Percentiles rank a stretch among this genome's conserved stretches.
Evolutionary conservation across 768 basidiomycete genomes (phyloP).

Genomic region (Coprinellus aureogranulatus): DNA sequence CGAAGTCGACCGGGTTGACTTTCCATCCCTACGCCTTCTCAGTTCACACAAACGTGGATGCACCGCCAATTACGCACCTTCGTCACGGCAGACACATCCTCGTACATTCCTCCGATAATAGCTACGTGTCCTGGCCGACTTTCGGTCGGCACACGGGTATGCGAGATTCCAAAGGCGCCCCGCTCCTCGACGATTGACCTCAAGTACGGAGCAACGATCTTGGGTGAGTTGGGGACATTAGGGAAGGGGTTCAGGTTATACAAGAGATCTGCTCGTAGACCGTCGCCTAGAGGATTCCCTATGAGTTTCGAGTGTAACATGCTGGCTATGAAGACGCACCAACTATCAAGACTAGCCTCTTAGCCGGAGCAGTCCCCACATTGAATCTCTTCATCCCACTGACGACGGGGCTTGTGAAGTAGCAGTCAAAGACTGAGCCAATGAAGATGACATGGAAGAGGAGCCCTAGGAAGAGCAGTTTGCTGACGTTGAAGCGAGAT

Average conservation of each 20-base stretch:
- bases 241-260: conserved; percentile 64
- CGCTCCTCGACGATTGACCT: conserved; percentile 61
- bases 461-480: conserved; percentile 63
- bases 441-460: conserved; percentile 75
- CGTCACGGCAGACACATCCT: conserved; percentile 85
- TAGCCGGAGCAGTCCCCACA: conserved; percentile 47
- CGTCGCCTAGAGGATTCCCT: too few relatives aligned
- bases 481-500: conserved; percentile 34
- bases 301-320: too few relatives aligned
- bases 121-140: conserved; percentile 88
- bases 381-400: conserved; percentile 68
- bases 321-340: conserved; percentile 41
- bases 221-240: conserved; percentile 47
- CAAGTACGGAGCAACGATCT: conserved; percentile 71
- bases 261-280: conserved; percentile 77
- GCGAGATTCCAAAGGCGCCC: conserved; percentile 81
- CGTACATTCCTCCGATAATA: conserved; percentile 91
- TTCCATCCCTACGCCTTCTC: conserved; percentile 69
- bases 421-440: conserved; percentile 78
- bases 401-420: conserved; percentile 82
- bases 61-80: too few relatives aligned
- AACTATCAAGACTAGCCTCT: conserved; percentile 76
- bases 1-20: conserved; percentile 83
- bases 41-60: too few relatives aligned
- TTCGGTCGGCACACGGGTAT: conserved; percentile 86